Conservation (phyloP, 495 filamentous ascomycete genomes). For the Podospora pseudocomata region DNA sequence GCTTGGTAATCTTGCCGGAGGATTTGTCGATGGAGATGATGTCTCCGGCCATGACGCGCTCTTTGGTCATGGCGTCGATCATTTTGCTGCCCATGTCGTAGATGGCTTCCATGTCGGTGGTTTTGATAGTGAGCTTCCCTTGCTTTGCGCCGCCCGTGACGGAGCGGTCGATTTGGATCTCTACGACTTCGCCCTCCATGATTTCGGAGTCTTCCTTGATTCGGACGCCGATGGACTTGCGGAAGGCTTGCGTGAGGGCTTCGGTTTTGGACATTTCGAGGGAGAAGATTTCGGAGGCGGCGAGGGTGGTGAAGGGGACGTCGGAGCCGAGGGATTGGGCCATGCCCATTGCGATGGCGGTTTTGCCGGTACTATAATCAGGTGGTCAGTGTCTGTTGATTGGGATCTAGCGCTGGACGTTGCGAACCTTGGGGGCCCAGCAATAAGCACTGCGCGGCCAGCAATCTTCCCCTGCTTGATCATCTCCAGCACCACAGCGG, state of each 20-base stretch:
- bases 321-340: slow-evolving; percentile 89
- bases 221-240: slow-evolving; percentile 91
- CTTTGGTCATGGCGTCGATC: slow-evolving; percentile 99
- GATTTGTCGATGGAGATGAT: slow-evolving; percentile 98
- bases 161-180: slow-evolving; percentile 97
- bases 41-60: slow-evolving; percentile 96
- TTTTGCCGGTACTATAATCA: slow-evolving; percentile 78
- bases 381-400: slow-evolving; percentile 13
- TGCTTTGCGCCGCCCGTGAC: slow-evolving; percentile 96
- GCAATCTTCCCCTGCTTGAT: slow-evolving; percentile 98
- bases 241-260: slow-evolving; percentile 94
- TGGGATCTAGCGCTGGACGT: not conserved
- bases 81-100: slow-evolving; percentile 99
- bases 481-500: slow-evolving; percentile 94
- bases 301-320: slow-evolving; percentile 93
- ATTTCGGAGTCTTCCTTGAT: slow-evolving; percentile 99
- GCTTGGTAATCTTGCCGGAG: slow-evolving; percentile 93
- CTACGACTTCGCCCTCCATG: slow-evolving; percentile 97
- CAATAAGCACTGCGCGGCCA: slow-evolving; percentile 89
- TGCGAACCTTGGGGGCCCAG: slow-evolving; percentile 75
- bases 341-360: slow-evolving; percentile 98
- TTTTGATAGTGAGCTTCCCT: slow-evolving; percentile 99
- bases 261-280: slow-evolving; percentile 99
- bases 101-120: slow-evolving; percentile 98
- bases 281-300: slow-evolving; percentile 94